Conservation (phyloP, 352 stramenopile species). For the Phytopythium helicoides region DNA sequence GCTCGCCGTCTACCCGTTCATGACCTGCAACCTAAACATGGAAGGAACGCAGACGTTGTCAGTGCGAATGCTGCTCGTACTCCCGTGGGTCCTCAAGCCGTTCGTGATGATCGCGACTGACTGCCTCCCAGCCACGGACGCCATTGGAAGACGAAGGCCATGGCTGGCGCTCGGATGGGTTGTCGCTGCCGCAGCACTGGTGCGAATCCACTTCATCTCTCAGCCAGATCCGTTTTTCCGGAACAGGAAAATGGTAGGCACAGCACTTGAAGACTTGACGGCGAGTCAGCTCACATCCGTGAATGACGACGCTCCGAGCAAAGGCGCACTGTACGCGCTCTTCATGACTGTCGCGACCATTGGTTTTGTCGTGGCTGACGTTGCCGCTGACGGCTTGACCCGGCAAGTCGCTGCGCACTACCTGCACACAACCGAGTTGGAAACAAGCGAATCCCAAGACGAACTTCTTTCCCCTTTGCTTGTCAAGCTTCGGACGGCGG, state of each 20-base stretch:
- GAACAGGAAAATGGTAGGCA: constrained; percentile 26
- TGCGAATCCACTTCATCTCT: constrained; percentile 31
- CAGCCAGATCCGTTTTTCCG: constrained; percentile 47
- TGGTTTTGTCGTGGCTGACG: constrained; percentile 77
- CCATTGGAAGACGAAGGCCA: constrained; percentile 16
- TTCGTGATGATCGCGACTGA: constrained; percentile 41
- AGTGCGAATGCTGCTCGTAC: constrained; percentile 38
- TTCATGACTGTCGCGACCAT: constrained; percentile 68
- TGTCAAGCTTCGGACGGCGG: constrained; percentile 28
- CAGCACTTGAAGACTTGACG: constrained; percentile 20
- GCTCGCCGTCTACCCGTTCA: constrained; percentile 56
- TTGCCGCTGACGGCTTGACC: constrained; percentile 64
- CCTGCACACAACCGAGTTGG: constrained; percentile 3
- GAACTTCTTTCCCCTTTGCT: constrained; percentile 30
- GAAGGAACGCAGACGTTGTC: constrained; percentile 62
- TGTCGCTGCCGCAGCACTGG: constrained; percentile 23
- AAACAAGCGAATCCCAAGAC: too few relatives aligned
- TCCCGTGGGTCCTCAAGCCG: constrained; percentile 54
- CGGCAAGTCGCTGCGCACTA: constrained; percentile 28
- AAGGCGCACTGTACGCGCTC: constrained; percentile 51
- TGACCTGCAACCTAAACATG: constrained; percentile 69
- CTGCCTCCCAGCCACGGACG: constrained; percentile 20
- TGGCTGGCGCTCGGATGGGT: constrained; percentile 47
- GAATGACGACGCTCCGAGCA: constrained; percentile 35
- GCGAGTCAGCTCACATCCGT: constrained; percentile 24